Evolutionary conservation across 2,329 filamentous ascomycete species (phyloP).

Genomic region (Pyricularia pennisetigena): DNA sequence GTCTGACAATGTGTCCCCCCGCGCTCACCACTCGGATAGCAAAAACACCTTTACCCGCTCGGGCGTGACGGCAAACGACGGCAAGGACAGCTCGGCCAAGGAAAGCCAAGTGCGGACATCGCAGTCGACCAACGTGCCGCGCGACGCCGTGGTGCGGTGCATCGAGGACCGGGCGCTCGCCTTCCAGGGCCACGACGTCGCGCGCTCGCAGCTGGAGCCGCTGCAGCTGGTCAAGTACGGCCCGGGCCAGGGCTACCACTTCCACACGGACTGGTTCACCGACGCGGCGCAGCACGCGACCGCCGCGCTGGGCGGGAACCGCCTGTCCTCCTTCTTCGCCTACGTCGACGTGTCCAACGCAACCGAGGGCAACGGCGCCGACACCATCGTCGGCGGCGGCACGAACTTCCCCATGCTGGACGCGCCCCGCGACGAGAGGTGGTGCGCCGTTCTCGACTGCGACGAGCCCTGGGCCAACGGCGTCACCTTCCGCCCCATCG

Average conservation of each 20-base stretch:
- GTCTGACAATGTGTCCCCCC: not conserved
- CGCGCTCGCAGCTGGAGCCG: conserved; percentile 30
- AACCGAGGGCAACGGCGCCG: not conserved
- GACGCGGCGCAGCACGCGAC: conserved; percentile 24
- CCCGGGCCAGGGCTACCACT: conserved; percentile 33
- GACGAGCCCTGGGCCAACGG: conserved; percentile 35
- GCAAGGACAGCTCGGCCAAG: conserved; percentile 15
- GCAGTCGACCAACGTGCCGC: conserved; percentile 32
- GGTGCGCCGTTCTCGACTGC: conserved; percentile 37
- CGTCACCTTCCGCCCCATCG: conserved; percentile 35
- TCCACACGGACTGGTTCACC: conserved; percentile 42
- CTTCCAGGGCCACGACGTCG: conserved; percentile 32
- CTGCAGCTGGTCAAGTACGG: conserved; percentile 38
- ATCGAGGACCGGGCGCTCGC: conserved; percentile 34
- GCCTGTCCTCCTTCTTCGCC: conserved; percentile 35
- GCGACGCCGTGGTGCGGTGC: conserved; percentile 32
- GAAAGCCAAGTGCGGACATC: conserved; percentile 30
- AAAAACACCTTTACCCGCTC: conserved; percentile 33
- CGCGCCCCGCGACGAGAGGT: conserved; percentile 24
- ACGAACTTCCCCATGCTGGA: conserved; percentile 37
- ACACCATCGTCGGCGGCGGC: conserved; percentile 25
- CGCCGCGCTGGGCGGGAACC: conserved; percentile 30
- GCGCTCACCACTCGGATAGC: conserved; percentile 14
- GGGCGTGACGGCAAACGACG: conserved; percentile 20
- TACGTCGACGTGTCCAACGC: conserved; percentile 29